phyloP scores from a whole-genome alignment of 805 yeast species.

The Debaryomyces castellii region DNA sequence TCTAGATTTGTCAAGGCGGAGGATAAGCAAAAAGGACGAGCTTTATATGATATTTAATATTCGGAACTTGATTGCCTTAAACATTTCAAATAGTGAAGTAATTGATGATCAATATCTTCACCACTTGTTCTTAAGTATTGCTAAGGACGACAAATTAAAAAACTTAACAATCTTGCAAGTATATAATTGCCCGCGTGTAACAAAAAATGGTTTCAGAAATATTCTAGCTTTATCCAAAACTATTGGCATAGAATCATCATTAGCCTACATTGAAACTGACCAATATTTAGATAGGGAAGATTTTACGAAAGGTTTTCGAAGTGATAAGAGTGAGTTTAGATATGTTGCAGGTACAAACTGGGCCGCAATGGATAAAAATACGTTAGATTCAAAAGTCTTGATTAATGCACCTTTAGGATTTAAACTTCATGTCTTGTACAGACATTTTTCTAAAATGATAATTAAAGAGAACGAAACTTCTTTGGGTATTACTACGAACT shows the following conservation, averaged over 20 bases:
- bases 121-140: conserved; percentile 19
- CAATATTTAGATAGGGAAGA: conserved; percentile 1
- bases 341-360: conserved; percentile 23
- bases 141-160: conserved; percentile 13
- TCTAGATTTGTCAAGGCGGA: conserved; percentile 25
- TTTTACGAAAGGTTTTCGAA: conserved; percentile 2
- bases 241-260: conserved; percentile 1
- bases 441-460: conserved; percentile 10
- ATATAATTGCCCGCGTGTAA: conserved; percentile 18
- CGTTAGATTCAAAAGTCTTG: conserved; percentile 10
- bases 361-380: conserved; percentile 13
- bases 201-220: conserved; percentile 7
- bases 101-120: conserved; percentile 33
- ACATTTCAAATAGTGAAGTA: conserved; percentile 25
- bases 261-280: conserved; percentile 17
- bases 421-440: conserved; percentile 18
- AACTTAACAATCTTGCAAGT: conserved; percentile 23
- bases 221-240: conserved; percentile 3
- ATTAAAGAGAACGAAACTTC: conserved; percentile 4
- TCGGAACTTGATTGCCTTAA: conserved; percentile 25
- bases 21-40: conserved; percentile 17
- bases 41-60: conserved; percentile 25
- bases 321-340: background rate
- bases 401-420: conserved; percentile 24
- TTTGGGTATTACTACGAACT: conserved; percentile 3